Evolutionary conservation across 352 stramenopile species (phyloP).

Genomic region (Paralagenidium karlingii): DNA sequence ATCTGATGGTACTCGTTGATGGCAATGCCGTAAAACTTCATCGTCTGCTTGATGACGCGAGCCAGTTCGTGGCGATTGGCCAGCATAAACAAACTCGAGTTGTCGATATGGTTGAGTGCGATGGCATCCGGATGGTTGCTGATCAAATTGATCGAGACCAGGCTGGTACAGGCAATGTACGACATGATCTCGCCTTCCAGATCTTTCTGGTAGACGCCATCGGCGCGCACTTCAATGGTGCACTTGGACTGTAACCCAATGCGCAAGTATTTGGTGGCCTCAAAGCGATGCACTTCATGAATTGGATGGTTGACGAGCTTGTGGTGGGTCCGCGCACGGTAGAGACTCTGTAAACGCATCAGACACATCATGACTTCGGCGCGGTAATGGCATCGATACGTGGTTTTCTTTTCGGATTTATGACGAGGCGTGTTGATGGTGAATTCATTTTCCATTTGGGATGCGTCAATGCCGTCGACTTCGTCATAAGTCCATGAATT

Average conservation of each 20-base stretch:
- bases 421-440: conserved; percentile 64
- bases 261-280: conserved; percentile 45
- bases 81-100: conserved; percentile 69
- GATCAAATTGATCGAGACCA: conserved; percentile 76
- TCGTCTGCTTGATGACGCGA: conserved; percentile 50
- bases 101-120: conserved; percentile 64
- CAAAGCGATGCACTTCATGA: no score
- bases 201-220: conserved; percentile 69
- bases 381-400: conserved; percentile 66
- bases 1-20: conserved; percentile 81
- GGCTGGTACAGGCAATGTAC: conserved; percentile 68
- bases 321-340: conserved; percentile 33
- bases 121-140: conserved; percentile 61
- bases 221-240: conserved; percentile 49
- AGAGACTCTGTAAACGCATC: conserved; percentile 54
- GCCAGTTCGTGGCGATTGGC: conserved; percentile 39
- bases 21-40: conserved; percentile 64
- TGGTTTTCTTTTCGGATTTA: conserved; percentile 68
- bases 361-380: conserved; percentile 77
- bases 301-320: no score
- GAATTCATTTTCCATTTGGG: conserved; percentile 72
- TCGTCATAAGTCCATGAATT: conserved; percentile 78
- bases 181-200: conserved; percentile 63
- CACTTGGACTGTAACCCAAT: conserved; percentile 45
- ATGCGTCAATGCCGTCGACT: conserved; percentile 35